Evolutionary conservation across 441 rosid species (phyloP).

Genomic region (Erodium trifolium): DNA sequence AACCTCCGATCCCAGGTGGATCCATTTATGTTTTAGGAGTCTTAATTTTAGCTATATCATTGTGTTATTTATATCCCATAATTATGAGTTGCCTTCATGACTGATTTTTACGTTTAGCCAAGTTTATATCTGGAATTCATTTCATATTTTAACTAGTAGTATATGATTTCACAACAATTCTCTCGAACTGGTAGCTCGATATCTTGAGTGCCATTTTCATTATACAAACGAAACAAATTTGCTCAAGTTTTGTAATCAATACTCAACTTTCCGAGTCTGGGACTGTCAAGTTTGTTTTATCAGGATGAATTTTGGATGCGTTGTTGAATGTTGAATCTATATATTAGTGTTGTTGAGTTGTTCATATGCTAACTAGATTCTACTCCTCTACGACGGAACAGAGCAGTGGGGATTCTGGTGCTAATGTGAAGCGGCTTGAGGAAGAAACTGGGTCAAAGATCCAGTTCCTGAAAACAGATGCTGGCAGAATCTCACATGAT

Average conservation of each 20-base stretch:
- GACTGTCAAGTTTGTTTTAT: not conserved
- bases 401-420: constrained; percentile 25
- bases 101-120: no score
- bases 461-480: constrained; percentile 46
- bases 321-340: not conserved
- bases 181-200: not conserved
- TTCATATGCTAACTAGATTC: constrained; percentile 13
- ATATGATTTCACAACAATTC: not conserved
- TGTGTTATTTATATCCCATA: no score
- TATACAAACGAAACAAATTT: no score
- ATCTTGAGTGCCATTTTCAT: not conserved
- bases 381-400: constrained; percentile 18
- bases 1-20: not conserved
- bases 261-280: not conserved
- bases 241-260: not conserved
- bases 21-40: no score
- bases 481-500: constrained; percentile 50
- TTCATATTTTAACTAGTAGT: not conserved
- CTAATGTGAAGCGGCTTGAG: constrained; percentile 86
- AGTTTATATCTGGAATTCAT: no score
- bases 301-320: not conserved
- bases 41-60: no score
- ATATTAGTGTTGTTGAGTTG: not conserved
- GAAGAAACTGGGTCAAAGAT: constrained; percentile 68
- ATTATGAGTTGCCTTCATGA: not conserved